Evolutionary conservation across 768 basidiomycete species (phyloP).

Genomic region (Termitomyces sp.): DNA sequence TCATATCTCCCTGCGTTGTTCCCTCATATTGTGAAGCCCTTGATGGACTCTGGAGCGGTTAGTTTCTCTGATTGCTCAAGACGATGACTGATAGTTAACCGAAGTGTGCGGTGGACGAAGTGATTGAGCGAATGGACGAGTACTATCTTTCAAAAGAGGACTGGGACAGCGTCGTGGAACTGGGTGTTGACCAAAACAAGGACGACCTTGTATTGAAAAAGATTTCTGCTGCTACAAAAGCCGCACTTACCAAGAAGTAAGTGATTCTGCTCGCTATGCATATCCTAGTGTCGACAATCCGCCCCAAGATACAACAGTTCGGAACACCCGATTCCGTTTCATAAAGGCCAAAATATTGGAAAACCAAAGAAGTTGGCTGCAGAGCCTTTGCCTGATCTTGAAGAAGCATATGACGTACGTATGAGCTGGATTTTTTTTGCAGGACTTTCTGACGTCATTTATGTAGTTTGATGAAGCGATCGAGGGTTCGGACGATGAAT

Average conservation of each 20-base stretch:
- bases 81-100: not conserved
- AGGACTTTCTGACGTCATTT: not conserved
- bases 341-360: conserved; percentile 79
- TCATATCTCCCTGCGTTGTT: conserved; percentile 88
- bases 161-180: conserved; percentile 93
- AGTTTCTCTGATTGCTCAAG: conserved; percentile 25
- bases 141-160: conserved; percentile 93
- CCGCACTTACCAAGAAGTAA: conserved; percentile 80
- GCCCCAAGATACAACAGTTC: conserved; percentile 72
- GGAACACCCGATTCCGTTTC: conserved; percentile 94
- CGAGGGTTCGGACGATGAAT: conserved; percentile 42
- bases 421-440: not conserved
- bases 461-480: conserved; percentile 39
- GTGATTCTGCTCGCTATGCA: conserved; percentile 16
- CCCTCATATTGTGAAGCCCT: conserved; percentile 72
- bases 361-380: conserved; percentile 79
- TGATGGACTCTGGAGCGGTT: conserved; percentile 70
- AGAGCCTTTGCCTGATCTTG: conserved; percentile 80
- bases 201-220: conserved; percentile 78
- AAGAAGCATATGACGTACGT: conserved; percentile 83
- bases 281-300: not conserved
- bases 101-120: conserved; percentile 72
- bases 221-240: conserved; percentile 76
- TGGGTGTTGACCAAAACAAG: conserved; percentile 78
- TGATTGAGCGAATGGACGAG: conserved; percentile 88